A percentile compares a stretch with the other conserved stretches of the same genome.
These are phyloP conservation scores for Scutellaria galericulata DNA, from an alignment of 257 asterid genomes.

Conservation along the genomic window DNA sequence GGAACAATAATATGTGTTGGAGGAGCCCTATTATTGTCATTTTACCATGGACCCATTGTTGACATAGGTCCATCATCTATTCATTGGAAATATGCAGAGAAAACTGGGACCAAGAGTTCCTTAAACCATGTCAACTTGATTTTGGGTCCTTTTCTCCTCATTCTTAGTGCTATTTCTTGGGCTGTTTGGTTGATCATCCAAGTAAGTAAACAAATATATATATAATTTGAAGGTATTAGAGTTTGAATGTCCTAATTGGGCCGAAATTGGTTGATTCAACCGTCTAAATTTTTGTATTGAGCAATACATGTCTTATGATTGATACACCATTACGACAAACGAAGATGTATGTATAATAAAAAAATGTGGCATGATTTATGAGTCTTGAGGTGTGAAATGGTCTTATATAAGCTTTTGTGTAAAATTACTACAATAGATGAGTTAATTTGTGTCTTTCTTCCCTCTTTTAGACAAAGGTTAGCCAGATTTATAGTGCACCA, in stretches of 20 bases:
- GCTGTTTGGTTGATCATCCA: conserved; percentile 80
- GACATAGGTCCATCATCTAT: conserved; percentile 58
- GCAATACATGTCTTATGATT: no score
- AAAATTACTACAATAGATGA: no score
- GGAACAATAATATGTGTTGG: conserved; percentile 81
- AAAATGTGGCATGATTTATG: no score
- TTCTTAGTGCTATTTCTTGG: conserved; percentile 79
- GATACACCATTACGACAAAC: no score
- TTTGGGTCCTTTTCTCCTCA: conserved; percentile 72
- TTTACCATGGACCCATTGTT: conserved; percentile 63
- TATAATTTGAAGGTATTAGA: no score
- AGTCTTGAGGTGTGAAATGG: no score
- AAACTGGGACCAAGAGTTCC: conserved; percentile 39
- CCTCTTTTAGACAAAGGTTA: conserved; percentile 56
- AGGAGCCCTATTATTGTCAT: conserved; percentile 75
- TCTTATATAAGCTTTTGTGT: no score
- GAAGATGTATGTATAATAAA: no score
- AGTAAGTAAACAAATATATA: conserved; percentile 39
- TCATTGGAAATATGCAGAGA: conserved; percentile 74
- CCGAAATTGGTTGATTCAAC: no score
- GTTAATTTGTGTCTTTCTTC: not conserved
- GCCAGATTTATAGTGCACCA: conserved; percentile 66
- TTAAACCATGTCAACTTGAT: conserved; percentile 51
- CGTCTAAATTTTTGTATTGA: no score
- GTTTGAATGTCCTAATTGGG: no score